A percentile compares a stretch with the other conserved stretches of the same genome.
Conservation (phyloP, 2,329 filamentous ascomycete species). For the Colletotrichum sp. region DNA sequence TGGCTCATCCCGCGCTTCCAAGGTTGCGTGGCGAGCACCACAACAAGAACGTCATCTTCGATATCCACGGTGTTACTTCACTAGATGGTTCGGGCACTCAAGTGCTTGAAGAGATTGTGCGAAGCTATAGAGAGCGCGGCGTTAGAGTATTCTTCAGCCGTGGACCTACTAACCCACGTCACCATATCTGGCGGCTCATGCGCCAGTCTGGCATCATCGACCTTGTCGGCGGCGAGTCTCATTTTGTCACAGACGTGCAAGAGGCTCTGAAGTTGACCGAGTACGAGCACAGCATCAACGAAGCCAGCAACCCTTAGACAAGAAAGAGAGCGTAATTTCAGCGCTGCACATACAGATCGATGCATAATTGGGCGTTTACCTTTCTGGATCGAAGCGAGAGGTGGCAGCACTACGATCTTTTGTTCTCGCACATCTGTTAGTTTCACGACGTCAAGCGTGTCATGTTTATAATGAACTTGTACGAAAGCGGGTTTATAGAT, state of each 20-base stretch:
- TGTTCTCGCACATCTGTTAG: neutral
- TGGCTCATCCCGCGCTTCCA: slow-evolving; percentile 86
- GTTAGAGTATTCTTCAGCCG: slow-evolving; percentile 78
- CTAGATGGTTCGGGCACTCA: slow-evolving; percentile 94
- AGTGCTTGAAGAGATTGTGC: slow-evolving; percentile 88
- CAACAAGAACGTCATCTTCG: slow-evolving; percentile 93
- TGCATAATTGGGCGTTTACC: slow-evolving; percentile 11
- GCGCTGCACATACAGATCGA: neutral
- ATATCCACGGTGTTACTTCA: slow-evolving; percentile 95
- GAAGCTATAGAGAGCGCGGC: slow-evolving; percentile 75
- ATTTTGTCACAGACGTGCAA: slow-evolving; percentile 84
- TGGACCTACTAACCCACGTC: slow-evolving; percentile 48
- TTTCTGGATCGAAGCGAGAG: slow-evolving; percentile 4
- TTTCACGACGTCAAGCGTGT: neutral
- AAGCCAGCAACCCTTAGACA: neutral
- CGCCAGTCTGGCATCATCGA: slow-evolving; percentile 83
- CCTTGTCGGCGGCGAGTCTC: slow-evolving; percentile 73
- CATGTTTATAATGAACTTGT: neutral
- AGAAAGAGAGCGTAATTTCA: no score
- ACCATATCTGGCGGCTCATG: slow-evolving; percentile 74
- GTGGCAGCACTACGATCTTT: neutral
- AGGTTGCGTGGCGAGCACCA: slow-evolving; percentile 77
- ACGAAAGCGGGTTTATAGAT: neutral
- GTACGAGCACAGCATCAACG: slow-evolving; percentile 58
- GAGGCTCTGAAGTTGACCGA: slow-evolving; percentile 85